A percentile compares a stretch with the other conserved stretches of the same genome.
These are phyloP conservation scores for Collybia sordida DNA, from an alignment of 768 basidiomycete genomes.

Conservation along the genomic window DNA sequence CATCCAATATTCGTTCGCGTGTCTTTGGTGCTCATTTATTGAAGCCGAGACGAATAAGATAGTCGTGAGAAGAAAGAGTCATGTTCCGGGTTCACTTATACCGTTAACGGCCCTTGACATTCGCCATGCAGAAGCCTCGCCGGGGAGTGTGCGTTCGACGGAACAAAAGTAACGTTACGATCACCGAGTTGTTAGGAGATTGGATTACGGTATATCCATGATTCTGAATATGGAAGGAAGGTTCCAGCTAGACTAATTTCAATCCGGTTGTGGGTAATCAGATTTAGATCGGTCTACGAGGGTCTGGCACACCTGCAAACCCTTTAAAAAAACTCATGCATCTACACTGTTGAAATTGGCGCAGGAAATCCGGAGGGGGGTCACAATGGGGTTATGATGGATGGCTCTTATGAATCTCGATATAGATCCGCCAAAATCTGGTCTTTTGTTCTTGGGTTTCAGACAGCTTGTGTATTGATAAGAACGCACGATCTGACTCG, in stretches of 20 bases:
- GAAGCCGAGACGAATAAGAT: slow-evolving; percentile 1
- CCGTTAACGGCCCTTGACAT: slow-evolving; percentile 2
- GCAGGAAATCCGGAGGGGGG: no score
- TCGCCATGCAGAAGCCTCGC: slow-evolving; percentile 1
- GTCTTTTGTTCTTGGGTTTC: no score
- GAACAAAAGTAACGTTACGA: slow-evolving; percentile 10
- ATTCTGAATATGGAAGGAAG: slow-evolving; percentile 4
- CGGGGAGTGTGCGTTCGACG: slow-evolving; percentile 1
- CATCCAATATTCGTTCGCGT: neutral
- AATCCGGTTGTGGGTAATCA: slow-evolving; percentile 1
- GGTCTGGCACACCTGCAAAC: no score
- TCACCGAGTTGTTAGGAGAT: neutral
- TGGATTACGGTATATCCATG: neutral
- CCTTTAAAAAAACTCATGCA: no score
- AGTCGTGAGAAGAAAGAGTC: slow-evolving; percentile 6
- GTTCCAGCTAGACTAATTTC: neutral
- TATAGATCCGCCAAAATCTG: no score
- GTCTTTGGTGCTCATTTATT: slow-evolving; percentile 2
- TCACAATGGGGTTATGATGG: no score
- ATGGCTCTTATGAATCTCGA: no score
- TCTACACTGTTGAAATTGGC: no score
- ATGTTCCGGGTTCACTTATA: slow-evolving; percentile 5
- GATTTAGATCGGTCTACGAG: slow-evolving; percentile 3
- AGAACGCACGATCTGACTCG: no score
- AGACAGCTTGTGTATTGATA: no score